Evolutionary conservation across 2,329 filamentous ascomycete species (phyloP), one percentile per base, ranked within the genome.

Genomic region (Hymenoscyphus fraxineus): DNA sequence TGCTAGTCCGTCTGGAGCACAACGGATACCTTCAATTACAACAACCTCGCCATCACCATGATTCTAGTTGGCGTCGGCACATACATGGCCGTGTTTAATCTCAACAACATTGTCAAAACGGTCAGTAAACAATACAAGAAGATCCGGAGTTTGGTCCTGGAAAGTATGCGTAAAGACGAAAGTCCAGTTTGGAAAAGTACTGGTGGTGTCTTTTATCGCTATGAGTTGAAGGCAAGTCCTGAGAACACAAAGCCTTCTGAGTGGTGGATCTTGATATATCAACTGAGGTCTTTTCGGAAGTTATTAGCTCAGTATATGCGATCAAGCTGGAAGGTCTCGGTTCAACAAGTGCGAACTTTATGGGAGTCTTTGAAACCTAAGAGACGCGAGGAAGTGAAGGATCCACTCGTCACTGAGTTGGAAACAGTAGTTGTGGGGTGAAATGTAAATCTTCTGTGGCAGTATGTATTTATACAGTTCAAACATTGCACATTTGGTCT

Each of bases 41-140:
- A 31, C 2, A 32, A 63, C n/a, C 63, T 68, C 27, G 40, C 62
- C 3, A 63, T 65, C 16, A 40, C 58, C 5, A 31, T 58, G 16
- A 54, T 59, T 41, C 19, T 65, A 22, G 60, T 67, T 7, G 64
- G 61, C 5, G 35, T 68, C 3, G 35, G 39, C 2, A 67, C 67
- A 10, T 68, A 68, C 32, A 56, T 60, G 10, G 61, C 65, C 15
- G 64, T 67, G 15, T 66, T 67, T 39, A 68, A 68, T 44, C 54
- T 69, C 47, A 55, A 65, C 38, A 56, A 38, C 38, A 35, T 67
- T 9, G 65, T 62, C 10, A 40, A 51, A 40, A n/a, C 22, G 60
- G 39, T 57, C 47, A 38, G 55, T 12, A 32, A 55, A 19, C 19
- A 38, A 58, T 27, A 64, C 63, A 47, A 39, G 55, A 9, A 58